Percentiles rank a stretch among this genome's conserved stretches.
Evolutionary conservation across 2,329 filamentous ascomycete genomes (phyloP).

Genomic region (Alternaria brassicae): DNA sequence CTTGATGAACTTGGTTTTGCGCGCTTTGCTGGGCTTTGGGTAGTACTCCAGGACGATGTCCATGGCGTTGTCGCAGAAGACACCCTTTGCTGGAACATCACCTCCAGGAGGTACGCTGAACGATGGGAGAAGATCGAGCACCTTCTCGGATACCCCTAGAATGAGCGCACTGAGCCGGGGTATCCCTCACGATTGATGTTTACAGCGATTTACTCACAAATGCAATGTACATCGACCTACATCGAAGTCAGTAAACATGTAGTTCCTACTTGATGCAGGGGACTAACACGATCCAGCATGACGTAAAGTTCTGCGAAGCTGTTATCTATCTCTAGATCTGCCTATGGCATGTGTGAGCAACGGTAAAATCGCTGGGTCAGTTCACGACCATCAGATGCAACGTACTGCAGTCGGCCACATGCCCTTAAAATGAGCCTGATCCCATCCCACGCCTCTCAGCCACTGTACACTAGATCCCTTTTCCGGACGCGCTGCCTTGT

Average conservation of each 20-base stretch:
- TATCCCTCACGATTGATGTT: too few relatives aligned
- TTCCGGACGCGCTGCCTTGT: slow-evolving; percentile 59
- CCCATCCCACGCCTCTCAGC: slow-evolving; percentile 74
- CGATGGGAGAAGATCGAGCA: slow-evolving; percentile 66
- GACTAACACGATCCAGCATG: slow-evolving; percentile 68
- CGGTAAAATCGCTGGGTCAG: neutral
- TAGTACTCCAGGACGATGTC: slow-evolving; percentile 65
- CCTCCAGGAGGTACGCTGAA: slow-evolving; percentile 67
- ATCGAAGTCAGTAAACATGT: neutral
- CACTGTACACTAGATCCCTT: slow-evolving; percentile 65
- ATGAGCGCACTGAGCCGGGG: neutral
- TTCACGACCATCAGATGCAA: slow-evolving; percentile 17
- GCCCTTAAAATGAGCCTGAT: slow-evolving; percentile 68
- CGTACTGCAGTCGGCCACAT: slow-evolving; percentile 69
- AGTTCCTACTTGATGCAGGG: neutral
- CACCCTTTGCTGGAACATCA: slow-evolving; percentile 70
- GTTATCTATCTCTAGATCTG: slow-evolving; percentile 62
- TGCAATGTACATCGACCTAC: slow-evolving; percentile 69
- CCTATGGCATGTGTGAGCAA: slow-evolving; percentile 46
- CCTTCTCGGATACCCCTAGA: slow-evolving; percentile 64
- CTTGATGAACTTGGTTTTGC: slow-evolving; percentile 63
- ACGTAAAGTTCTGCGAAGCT: slow-evolving; percentile 65
- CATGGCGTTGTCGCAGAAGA: slow-evolving; percentile 79
- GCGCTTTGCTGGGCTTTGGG: slow-evolving; percentile 62
- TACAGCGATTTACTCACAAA: slow-evolving; percentile 54